Conservation (phyloP, 306 rosid genomes). For the Heteromeles arbutifolia region DNA sequence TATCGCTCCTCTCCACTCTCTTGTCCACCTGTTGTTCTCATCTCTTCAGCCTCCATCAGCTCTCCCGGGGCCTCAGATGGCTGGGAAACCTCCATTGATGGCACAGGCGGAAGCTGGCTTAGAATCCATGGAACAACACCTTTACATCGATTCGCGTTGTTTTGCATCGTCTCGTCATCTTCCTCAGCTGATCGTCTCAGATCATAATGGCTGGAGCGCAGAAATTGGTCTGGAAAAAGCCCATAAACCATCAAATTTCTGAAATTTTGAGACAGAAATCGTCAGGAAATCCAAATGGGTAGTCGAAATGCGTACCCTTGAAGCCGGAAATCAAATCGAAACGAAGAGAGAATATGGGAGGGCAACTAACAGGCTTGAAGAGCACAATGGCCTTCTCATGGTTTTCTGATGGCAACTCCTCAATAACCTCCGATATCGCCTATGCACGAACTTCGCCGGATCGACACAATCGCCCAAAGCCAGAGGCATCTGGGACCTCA, state of each 20-base stretch:
- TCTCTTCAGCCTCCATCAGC: slow-evolving; percentile 50
- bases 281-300: not conserved
- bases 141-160: slow-evolving; percentile 10
- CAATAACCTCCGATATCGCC: too few species aligned
- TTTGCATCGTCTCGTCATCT: not conserved
- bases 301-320: slow-evolving; percentile 29
- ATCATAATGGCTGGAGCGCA: slow-evolving; percentile 19
- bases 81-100: not conserved
- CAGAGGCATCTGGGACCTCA: too few species aligned
- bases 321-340: slow-evolving; percentile 43
- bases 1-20: slow-evolving; percentile 59
- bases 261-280: not conserved
- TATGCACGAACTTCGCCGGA: too few species aligned
- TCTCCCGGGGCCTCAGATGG: slow-evolving; percentile 18
- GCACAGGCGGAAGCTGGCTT: not conserved
- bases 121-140: slow-evolving; percentile 77
- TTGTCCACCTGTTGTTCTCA: slow-evolving; percentile 23
- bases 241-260: not conserved
- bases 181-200: slow-evolving; percentile 7
- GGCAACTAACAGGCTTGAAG: slow-evolving; percentile 42
- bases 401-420: slow-evolving; percentile 24
- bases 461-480: too few species aligned
- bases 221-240: slow-evolving; percentile 32
- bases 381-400: slow-evolving; percentile 68
- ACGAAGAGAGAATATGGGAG: slow-evolving; percentile 23